Evolutionary conservation across 257 asterid genomes (phyloP), one percentile per base, ranked within the genome.

Genomic region (Apocynum venetum): DNA sequence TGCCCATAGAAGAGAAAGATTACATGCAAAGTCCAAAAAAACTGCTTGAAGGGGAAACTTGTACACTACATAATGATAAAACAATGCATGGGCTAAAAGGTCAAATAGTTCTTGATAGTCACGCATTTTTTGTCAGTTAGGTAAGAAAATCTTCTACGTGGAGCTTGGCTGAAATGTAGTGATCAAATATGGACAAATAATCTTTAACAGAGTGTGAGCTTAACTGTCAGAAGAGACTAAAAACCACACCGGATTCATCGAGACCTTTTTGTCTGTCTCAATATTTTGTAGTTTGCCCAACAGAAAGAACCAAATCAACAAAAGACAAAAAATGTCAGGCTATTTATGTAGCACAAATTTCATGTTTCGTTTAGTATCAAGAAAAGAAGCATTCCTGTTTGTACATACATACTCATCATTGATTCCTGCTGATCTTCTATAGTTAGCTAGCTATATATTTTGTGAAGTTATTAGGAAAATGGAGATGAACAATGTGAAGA

Each of bases 401-500:
- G 44, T 53, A 51, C 61, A 35, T 59, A 78, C 14, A 25, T 44
- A 44, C 47, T 44, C 6, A 44, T 67, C 31, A 8, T 15, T 25
- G 41, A 38, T 61, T 25, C 5, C 4, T 25, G 9, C 31, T 35
- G 10, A 25, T 25, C 31, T 25, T 25, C 31, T 25, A 25, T 25
- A 25, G 31, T 25, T 25, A 25, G 31, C 31, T 25, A 25, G 31
- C 31, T 25, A 25, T 25, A 25, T 25, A 25, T 25, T 25, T 25
- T 25, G 31, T n/a, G 11, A 52, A 51, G 1, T 35, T 31, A 4
- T 13, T 31, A 11, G 46, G 8, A n/a, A 3, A 48, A 84, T 80
- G 85, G 80, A 81, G 83, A 80, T 81, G 89, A 82, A 81, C 7
- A 71, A 79, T 73, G 75, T 56, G 36, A 85, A 88, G 73, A 53